Percentiles rank a stretch among this genome's conserved stretches.
These are phyloP conservation scores for Dothidotthia symphoricarpi DNA, from an alignment of 2,329 filamentous ascomycete species.

Conservation along the genomic window DNA sequence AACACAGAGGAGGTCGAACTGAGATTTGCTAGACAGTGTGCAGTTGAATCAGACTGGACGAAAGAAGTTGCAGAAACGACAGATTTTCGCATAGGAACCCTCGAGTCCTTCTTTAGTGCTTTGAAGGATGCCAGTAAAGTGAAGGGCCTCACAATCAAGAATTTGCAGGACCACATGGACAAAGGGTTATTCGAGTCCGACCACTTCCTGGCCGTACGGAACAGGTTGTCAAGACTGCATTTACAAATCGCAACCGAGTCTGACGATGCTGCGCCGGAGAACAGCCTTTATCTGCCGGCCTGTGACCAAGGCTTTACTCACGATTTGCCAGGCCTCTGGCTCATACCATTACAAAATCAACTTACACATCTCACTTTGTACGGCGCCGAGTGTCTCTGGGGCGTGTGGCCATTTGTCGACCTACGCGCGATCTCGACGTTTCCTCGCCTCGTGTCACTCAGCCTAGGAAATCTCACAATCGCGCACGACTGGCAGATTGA, in stretches of 20 bases:
- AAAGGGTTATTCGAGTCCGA: conserved; percentile 6
- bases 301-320: conserved; percentile 19
- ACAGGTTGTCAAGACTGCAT: conserved; percentile 12
- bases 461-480: conserved; percentile 46
- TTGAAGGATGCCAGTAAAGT: conserved; percentile 4
- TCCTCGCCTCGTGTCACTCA: conserved; percentile 43
- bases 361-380: conserved; percentile 45
- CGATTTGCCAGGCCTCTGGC: conserved; percentile 18
- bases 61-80: conserved; percentile 8
- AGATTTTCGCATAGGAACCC: conserved; percentile 8
- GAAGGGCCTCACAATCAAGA: conserved; percentile 17
- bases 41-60: background rate
- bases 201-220: conserved; percentile 17
- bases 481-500: conserved; percentile 49
- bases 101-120: conserved; percentile 5
- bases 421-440: conserved; percentile 40
- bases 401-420: conserved; percentile 44
- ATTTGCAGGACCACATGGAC: conserved; percentile 20
- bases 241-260: conserved; percentile 21
- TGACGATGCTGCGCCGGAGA: conserved; percentile 11
- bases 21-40: conserved; percentile 11
- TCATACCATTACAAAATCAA: conserved; percentile 16
- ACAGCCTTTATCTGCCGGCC: conserved; percentile 7
- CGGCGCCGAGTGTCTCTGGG: conserved; percentile 32
- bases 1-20: conserved; percentile 10